These are phyloP conservation scores for Cyphellophora europaea DNA, from an alignment of 2,329 filamentous ascomycete genomes.

Conservation along the genomic window DNA sequence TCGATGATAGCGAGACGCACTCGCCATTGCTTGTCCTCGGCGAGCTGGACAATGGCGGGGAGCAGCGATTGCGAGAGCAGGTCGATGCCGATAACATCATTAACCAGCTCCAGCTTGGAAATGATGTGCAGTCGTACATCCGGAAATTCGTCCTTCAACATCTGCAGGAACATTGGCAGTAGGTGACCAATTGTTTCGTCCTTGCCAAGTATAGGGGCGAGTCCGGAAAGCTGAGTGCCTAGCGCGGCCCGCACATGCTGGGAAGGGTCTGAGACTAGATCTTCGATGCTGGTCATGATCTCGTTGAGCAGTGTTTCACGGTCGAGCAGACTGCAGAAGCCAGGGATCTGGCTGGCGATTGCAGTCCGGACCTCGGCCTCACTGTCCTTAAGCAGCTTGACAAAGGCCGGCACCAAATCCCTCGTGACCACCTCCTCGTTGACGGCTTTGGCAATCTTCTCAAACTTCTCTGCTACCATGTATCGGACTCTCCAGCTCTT, in stretches of 20 bases:
- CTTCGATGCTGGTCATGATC: constrained; percentile 93
- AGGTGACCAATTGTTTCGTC: constrained; percentile 98
- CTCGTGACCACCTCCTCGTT: constrained; percentile 92
- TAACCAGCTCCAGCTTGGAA: constrained; percentile 97
- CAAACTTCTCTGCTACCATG: constrained; percentile 97
- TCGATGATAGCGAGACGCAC: constrained; percentile 97
- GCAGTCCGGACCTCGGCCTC: constrained; percentile 96
- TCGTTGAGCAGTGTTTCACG: constrained; percentile 81
- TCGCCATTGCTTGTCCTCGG: constrained; percentile 93
- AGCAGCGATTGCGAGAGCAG: constrained; percentile 92
- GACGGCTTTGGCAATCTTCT: constrained; percentile 98
- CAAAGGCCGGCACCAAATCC: constrained; percentile 91
- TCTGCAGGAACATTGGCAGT: constrained; percentile 96
- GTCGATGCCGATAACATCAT: constrained; percentile 98
- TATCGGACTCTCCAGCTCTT: constrained; percentile 99
- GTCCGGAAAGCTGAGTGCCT: constrained; percentile 91
- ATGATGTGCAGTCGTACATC: constrained; percentile 98
- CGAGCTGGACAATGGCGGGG: constrained; percentile 91
- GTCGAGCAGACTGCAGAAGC: constrained; percentile 87
- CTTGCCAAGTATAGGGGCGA: constrained; percentile 94
- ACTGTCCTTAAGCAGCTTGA: constrained; percentile 94
- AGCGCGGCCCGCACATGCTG: constrained; percentile 94
- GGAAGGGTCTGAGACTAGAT: constrained; percentile 88
- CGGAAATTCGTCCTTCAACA: constrained; percentile 99
- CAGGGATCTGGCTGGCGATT: constrained; percentile 93